Evolutionary conservation across 116 monocot genomes (phyloP).

Genomic region (Cymodocea nodosa): DNA sequence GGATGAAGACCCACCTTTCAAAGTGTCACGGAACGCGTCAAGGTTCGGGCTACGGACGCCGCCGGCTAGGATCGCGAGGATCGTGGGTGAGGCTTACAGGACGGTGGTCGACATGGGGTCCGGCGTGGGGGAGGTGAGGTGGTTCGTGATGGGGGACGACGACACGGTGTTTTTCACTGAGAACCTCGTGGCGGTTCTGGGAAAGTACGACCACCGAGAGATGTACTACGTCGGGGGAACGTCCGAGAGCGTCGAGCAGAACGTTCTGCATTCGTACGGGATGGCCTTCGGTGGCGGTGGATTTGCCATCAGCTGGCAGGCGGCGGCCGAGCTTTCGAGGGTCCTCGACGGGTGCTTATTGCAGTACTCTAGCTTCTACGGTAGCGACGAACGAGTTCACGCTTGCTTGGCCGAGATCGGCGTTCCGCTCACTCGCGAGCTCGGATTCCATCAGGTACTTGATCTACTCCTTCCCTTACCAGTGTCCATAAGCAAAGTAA

Average conservation of each 20-base stretch:
- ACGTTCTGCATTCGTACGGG: slow-evolving; percentile 35
- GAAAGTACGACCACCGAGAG: slow-evolving; percentile 52
- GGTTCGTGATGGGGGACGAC: slow-evolving; percentile 73
- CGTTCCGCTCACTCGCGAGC: slow-evolving; percentile 41
- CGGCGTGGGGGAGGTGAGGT: slow-evolving; percentile 14
- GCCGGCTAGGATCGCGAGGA: slow-evolving; percentile 38
- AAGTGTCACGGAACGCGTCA: slow-evolving; percentile 20
- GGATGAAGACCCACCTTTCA: slow-evolving; percentile 23
- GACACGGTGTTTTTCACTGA: slow-evolving; percentile 67
- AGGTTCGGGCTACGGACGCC: slow-evolving; percentile 25
- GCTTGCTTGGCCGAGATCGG: slow-evolving; percentile 45
- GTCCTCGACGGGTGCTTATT: slow-evolving; percentile 31
- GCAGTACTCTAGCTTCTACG: slow-evolving; percentile 31
- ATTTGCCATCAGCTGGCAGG: slow-evolving; percentile 44
- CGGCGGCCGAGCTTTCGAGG: slow-evolving; percentile 13
- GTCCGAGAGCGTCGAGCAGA: too few relatives aligned
- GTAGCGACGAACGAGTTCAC: slow-evolving; percentile 41
- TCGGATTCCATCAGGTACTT: slow-evolving; percentile 41
- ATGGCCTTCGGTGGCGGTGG: slow-evolving; percentile 71
- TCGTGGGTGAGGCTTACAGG: slow-evolving; percentile 28
- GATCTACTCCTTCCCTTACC: too few relatives aligned
- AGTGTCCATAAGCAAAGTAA: too few relatives aligned
- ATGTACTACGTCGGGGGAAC: too few relatives aligned
- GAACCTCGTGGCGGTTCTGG: slow-evolving; percentile 44
- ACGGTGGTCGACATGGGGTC: not conserved